Percentiles rank a stretch among this genome's conserved stretches.
phyloP scores from a whole-genome alignment of 768 basidiomycete genomes.

The Calocybe cyanea region DNA sequence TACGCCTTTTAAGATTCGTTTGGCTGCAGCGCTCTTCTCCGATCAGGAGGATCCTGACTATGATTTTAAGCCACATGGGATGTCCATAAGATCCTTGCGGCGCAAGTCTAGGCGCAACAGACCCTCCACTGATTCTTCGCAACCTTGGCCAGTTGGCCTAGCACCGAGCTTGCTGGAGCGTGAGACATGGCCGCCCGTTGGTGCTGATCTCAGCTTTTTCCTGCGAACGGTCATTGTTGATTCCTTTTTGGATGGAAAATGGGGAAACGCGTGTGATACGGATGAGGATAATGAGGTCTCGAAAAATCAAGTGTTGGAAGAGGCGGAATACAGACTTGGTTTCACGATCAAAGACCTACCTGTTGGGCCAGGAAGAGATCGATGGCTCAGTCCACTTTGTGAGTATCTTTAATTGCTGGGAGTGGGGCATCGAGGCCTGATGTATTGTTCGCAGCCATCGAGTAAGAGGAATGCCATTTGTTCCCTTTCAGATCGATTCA shows the following conservation, averaged over 20 bases:
- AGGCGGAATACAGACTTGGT: constrained; percentile 73
- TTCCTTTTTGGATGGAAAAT: constrained; percentile 45
- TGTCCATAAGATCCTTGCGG: constrained; percentile 31
- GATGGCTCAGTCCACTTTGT: constrained; percentile 84
- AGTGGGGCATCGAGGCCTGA: constrained; percentile 4
- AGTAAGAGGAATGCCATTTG: constrained; percentile 30
- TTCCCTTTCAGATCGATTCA: constrained; percentile 7
- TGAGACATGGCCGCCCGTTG: constrained; percentile 84
- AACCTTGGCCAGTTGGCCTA: constrained; percentile 67
- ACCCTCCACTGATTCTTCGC: constrained; percentile 17
- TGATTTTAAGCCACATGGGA: constrained; percentile 29
- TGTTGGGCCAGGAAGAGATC: constrained; percentile 57
- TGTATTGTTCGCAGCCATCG: constrained; percentile 33
- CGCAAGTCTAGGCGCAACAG: constrained; percentile 22
- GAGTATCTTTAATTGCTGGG: constrained; percentile 27
- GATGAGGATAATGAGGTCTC: constrained; percentile 19
- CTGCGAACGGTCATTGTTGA: constrained; percentile 84
- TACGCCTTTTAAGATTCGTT: constrained; percentile 66
- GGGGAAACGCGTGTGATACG: constrained; percentile 19
- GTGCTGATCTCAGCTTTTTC: constrained; percentile 79
- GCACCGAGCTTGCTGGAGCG: constrained; percentile 69
- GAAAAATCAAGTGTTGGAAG: constrained; percentile 36
- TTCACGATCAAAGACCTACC: constrained; percentile 80
- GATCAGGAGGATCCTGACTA: constrained; percentile 55
- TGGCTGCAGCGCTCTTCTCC: constrained; percentile 73